Percentiles rank a stretch among this genome's conserved stretches.
phyloP scores from a whole-genome alignment of 2,329 filamentous ascomycete species.

The Dryadomyces sulphureus region DNA sequence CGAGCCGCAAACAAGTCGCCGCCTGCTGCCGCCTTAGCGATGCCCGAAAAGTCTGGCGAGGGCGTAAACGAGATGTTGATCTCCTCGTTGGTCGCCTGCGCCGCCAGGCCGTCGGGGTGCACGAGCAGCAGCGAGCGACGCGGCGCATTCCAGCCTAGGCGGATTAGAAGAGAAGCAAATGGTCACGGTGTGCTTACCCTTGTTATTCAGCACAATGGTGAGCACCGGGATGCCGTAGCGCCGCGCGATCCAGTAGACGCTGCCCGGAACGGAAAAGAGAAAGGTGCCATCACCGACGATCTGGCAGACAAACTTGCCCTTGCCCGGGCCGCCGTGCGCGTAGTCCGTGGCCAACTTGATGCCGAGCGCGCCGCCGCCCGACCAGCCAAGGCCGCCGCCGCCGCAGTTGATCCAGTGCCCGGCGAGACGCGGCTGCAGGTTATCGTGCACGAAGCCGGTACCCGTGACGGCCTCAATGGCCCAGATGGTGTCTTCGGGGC shows the following conservation, averaged over 20 bases:
- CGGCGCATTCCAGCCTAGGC: constrained; percentile 44
- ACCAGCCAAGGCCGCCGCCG: constrained; percentile 38
- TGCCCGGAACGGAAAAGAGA: constrained; percentile 32
- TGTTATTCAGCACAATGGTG: constrained; percentile 35
- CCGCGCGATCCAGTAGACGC: constrained; percentile 31
- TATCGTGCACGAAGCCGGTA: constrained; percentile 50
- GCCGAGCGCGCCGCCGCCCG: constrained; percentile 33
- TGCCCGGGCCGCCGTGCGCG: constrained; percentile 21
- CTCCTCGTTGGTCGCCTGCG: constrained; percentile 42
- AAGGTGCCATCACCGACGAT: constrained; percentile 35
- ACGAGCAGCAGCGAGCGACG: constrained; percentile 40
- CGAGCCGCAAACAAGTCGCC: constrained; percentile 35
- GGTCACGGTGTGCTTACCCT: constrained; percentile 17
- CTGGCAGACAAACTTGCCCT: constrained; percentile 32
- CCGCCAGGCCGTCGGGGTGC: constrained; percentile 40
- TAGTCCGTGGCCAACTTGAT: constrained; percentile 30
- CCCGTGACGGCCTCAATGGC: constrained; percentile 63
- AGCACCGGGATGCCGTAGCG: constrained; percentile 32
- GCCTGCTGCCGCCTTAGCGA: constrained; percentile 43
- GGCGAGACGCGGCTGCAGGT: constrained; percentile 43
- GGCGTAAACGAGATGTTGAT: constrained; percentile 47
- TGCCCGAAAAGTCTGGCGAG: constrained; percentile 41
- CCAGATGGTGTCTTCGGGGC: constrained; percentile 46
- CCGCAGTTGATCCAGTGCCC: constrained; percentile 39
- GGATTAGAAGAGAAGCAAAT: not conserved